Evolutionary conservation across 116 monocot genomes (phyloP), one percentile per base, ranked within the genome.

Genomic region (Dioscorea cayenensis): DNA sequence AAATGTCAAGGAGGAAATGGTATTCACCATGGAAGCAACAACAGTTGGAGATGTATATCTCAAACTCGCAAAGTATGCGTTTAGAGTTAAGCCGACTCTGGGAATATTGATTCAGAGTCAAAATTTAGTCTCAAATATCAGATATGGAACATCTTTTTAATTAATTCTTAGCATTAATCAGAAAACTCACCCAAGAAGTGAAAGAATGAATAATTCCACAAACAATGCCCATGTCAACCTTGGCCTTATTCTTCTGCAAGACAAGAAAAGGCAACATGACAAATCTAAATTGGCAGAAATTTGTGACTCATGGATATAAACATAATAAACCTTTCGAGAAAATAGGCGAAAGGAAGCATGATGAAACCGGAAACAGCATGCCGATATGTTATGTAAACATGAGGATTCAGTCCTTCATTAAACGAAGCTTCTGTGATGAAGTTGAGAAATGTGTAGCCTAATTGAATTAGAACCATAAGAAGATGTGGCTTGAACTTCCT

Each of bases 1-100:
- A 32, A 4, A 32, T 3, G 32, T 32, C 32, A 32, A 32, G 32
- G 94, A 80, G 32, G 94, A 82, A 35, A 94, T 68, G 21, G 86
- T 86, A 76, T 94, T 94, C 52, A 91, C 71, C 91, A 91, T 78
- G 23, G 95, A 86, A 16, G 95, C 66, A 51, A 89, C 71, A 63
- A 91, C 91, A 1, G 85, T 83, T 55, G 95, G 86, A 70, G 95
- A 95, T 14, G 95, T 95, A 75, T 76, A 91, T 71, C 70, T 87
- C 70, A 95, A 79, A 69, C 95, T 95, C 51, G 89, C 79, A 60
- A 95, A 91, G 77, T 95, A 95, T 89, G 91, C 85, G 64, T 95
- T 95, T 55, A 95, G 81, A 29, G 91, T 89, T 14, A 95, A 69
- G 76, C 95, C 71, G 27, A 84, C 83, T 74, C 95, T 95, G 89